These are phyloP conservation scores for Plantago major DNA, from an alignment of 257 asterid genomes.

Conservation along the genomic window DNA sequence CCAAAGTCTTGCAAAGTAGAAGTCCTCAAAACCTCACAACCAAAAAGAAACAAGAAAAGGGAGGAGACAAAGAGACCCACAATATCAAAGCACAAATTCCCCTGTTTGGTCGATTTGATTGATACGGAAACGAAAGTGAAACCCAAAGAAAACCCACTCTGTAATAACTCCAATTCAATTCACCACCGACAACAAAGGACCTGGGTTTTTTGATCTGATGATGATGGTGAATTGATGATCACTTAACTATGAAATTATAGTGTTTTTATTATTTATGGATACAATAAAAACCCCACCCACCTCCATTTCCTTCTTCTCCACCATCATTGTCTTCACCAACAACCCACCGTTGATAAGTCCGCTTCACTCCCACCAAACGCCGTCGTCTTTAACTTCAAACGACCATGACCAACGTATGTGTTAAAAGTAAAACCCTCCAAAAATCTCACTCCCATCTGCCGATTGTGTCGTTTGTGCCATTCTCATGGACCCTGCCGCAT, in stretches of 20 bases:
- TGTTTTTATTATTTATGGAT: constrained; percentile 20
- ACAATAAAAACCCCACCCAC: constrained; percentile 22
- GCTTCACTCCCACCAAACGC: constrained; percentile 33
- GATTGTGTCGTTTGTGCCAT: constrained; percentile 19
- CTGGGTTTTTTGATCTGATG: constrained; percentile 6
- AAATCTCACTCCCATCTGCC: constrained; percentile 36
- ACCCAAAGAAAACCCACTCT: no score
- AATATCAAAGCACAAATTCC: constrained; percentile 2
- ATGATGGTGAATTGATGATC: constrained; percentile 14
- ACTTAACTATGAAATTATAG: constrained; percentile 19
- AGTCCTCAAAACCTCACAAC: constrained; percentile 5
- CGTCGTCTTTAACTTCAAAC: constrained; percentile 32
- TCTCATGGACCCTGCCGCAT: constrained; percentile 72
- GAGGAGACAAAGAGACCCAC: no score
- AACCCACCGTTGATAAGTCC: constrained; percentile 25
- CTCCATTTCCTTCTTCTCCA: neutral
- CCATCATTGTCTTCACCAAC: neutral
- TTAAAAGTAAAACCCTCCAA: constrained; percentile 30
- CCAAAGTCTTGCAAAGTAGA: neutral
- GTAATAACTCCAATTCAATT: neutral
- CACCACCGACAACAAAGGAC: constrained; percentile 4
- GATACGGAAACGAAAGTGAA: no score
- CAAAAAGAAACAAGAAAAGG: constrained; percentile 5
- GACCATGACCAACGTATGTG: constrained; percentile 48
- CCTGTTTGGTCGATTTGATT: constrained; percentile 15